Percentiles rank a stretch among this genome's conserved stretches.
phyloP scores from a whole-genome alignment of 257 asterid genomes.

The Plantago ovata region DNA sequence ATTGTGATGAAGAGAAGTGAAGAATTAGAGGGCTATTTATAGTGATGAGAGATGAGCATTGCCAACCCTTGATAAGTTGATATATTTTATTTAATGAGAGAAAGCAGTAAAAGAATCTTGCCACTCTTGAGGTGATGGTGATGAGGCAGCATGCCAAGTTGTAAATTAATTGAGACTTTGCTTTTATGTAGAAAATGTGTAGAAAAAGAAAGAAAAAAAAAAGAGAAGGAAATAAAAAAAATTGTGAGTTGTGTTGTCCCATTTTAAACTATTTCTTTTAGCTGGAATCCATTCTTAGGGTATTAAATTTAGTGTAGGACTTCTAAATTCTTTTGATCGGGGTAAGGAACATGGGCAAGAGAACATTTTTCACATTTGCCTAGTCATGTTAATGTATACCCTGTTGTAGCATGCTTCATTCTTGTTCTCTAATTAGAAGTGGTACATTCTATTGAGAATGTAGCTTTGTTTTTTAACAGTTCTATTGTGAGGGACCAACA shows the following conservation, averaged over 20 bases:
- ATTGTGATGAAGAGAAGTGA: background rate
- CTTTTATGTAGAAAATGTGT: slow-evolving; percentile 1
- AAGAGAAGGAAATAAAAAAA: background rate
- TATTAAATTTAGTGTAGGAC: background rate
- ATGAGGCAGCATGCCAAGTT: slow-evolving; percentile 7
- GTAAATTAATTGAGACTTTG: slow-evolving; percentile 1
- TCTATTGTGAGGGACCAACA: no score
- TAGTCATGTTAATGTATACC: no score
- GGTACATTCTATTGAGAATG: no score
- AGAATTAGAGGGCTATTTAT: slow-evolving; percentile 1
- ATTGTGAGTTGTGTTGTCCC: background rate
- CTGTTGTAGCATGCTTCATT: no score
- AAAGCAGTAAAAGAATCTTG: slow-evolving; percentile 6
- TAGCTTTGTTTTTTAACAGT: no score
- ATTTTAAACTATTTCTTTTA: background rate
- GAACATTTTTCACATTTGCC: no score
- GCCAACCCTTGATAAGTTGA: no score
- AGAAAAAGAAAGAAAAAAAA: background rate
- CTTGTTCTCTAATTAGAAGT: no score
- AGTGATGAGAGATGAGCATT: background rate
- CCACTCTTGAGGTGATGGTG: background rate
- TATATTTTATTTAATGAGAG: background rate
- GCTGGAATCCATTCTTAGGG: background rate
- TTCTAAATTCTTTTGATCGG: background rate
- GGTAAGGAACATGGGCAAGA: no score